Evolutionary conservation across 805 yeast species (phyloP).

Genomic region (Yarrowia sp.): DNA sequence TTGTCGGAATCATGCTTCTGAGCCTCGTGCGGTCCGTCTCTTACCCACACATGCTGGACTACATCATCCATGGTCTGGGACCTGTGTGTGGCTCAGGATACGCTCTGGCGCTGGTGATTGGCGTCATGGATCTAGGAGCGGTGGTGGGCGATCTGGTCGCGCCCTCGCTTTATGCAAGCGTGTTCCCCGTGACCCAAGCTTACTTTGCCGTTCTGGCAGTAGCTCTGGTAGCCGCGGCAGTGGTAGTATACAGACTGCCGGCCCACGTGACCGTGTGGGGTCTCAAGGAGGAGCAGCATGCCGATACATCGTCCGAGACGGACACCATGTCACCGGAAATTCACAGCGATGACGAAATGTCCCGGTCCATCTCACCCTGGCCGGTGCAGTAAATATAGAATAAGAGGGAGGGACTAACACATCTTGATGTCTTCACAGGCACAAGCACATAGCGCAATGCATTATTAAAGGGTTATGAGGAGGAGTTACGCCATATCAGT

Average conservation of each 20-base stretch:
- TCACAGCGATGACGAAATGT: conserved; percentile 27
- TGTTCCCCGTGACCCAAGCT: conserved; percentile 3
- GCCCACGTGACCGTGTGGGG: conserved; percentile 1
- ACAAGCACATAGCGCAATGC: conserved; percentile 2
- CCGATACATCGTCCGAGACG: conserved; percentile 25
- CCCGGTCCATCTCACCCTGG: conserved; percentile 35
- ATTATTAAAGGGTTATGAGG: too few relatives aligned
- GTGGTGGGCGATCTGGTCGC: not conserved
- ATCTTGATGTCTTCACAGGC: conserved; percentile 8
- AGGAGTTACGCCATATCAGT: too few relatives aligned
- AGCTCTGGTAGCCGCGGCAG: not conserved
- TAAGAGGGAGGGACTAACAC: conserved; percentile 10
- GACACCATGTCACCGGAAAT: conserved; percentile 35
- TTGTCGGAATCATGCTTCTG: conserved; percentile 31
- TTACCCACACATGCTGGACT: conserved; percentile 25
- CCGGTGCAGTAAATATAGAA: conserved; percentile 20
- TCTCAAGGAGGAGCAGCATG: conserved; percentile 4
- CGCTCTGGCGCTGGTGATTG: conserved; percentile 15
- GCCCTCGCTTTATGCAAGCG: conserved; percentile 6
- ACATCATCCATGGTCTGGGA: conserved; percentile 17
- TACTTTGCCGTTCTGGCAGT: conserved; percentile 22
- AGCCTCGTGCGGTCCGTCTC: conserved; percentile 22
- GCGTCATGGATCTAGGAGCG: not conserved
- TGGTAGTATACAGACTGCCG: conserved; percentile 5
- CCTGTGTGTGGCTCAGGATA: conserved; percentile 24